These are phyloP conservation scores for Hura crepitans DNA, from an alignment of 441 rosid genomes.

Conservation along the genomic window DNA sequence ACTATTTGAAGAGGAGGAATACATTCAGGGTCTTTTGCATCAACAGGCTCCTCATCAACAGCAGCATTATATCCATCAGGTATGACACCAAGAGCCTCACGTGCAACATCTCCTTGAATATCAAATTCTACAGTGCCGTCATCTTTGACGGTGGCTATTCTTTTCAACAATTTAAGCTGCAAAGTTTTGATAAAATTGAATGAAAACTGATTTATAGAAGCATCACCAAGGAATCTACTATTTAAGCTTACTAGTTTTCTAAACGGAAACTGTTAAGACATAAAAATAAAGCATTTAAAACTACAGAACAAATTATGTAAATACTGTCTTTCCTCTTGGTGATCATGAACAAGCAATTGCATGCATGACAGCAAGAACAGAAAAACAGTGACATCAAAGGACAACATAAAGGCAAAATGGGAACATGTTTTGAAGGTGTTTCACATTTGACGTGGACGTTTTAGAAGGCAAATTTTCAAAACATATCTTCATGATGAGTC, in stretches of 20 bases:
- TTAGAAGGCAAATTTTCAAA: too few species aligned
- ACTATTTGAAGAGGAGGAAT: slow-evolving; percentile 90
- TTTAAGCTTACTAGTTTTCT: background rate
- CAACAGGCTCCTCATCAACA: slow-evolving; percentile 59
- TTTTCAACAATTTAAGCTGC: slow-evolving; percentile 80
- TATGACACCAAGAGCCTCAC: slow-evolving; percentile 38
- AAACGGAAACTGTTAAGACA: background rate
- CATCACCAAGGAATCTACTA: background rate
- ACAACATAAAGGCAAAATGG: background rate
- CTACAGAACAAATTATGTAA: slow-evolving; percentile 9
- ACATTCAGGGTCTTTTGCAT: slow-evolving; percentile 56
- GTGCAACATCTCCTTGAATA: slow-evolving; percentile 68
- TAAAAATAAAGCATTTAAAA: background rate
- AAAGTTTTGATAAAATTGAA: slow-evolving; percentile 28
- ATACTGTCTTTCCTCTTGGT: background rate
- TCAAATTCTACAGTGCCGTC: slow-evolving; percentile 93
- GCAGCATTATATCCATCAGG: slow-evolving; percentile 34
- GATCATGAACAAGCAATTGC: background rate
- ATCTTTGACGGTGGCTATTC: slow-evolving; percentile 92
- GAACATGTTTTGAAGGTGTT: too few species aligned
- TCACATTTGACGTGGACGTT: too few species aligned
- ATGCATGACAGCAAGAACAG: background rate
- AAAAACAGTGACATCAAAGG: slow-evolving; percentile 1
- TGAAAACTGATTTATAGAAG: slow-evolving; percentile 18
- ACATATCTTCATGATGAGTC: too few species aligned